Evolutionary conservation across 2,329 filamentous ascomycete species (phyloP).

Genomic region (Botryosphaeria dothidea): DNA sequence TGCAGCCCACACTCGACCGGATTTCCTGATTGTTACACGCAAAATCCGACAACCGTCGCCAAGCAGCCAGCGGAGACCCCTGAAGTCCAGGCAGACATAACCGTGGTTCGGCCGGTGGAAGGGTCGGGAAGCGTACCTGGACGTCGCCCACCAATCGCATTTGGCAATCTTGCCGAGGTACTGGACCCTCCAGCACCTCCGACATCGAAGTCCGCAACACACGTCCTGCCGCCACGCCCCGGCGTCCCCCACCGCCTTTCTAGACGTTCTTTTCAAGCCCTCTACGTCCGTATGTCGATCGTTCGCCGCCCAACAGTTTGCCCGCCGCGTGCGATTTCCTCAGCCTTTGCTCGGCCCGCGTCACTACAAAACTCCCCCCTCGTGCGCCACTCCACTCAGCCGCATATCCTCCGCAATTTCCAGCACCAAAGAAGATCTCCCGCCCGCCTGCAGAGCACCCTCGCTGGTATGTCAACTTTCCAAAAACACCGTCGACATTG

Average conservation of each 20-base stretch:
- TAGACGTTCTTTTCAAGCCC: background rate
- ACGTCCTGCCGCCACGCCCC: background rate
- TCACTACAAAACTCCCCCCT: background rate
- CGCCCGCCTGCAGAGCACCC: conserved; percentile 2
- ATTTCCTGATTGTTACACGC: too few relatives aligned
- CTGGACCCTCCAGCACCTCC: background rate
- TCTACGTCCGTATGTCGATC: conserved; percentile 10
- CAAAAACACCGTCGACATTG: too few relatives aligned
- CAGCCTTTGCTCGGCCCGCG: background rate
- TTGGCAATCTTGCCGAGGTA: background rate
- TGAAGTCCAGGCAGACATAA: too few relatives aligned
- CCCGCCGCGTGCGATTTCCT: background rate
- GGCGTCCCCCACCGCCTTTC: conserved; percentile 5
- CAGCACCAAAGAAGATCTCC: background rate
- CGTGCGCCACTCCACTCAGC: background rate
- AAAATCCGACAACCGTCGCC: too few relatives aligned
- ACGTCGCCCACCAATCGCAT: background rate
- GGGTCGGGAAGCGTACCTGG: background rate
- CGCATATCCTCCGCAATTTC: background rate
- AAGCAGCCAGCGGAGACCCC: too few relatives aligned
- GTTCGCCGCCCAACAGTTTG: background rate
- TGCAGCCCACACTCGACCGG: too few relatives aligned
- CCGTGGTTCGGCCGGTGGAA: too few relatives aligned
- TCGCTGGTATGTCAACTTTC: background rate
- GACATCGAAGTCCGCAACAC: background rate